Evolutionary conservation across 192 early-diverging fungal species (phyloP).

Genomic region (Coemansia sp.): DNA sequence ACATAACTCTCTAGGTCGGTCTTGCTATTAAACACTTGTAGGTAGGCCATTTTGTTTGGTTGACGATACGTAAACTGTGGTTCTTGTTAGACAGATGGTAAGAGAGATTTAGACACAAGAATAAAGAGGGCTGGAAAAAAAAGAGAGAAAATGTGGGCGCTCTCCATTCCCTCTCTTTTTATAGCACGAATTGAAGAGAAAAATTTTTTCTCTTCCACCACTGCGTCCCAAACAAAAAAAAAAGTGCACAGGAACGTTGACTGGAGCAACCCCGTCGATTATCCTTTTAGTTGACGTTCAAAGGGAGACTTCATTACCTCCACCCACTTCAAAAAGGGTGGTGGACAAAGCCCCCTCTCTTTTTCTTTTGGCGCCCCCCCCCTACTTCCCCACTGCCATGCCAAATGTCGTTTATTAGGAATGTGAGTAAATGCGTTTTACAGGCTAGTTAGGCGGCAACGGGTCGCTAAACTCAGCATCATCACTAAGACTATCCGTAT

Average conservation of each 20-base stretch:
- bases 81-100: background rate
- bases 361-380: too few relatives aligned
- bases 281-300: background rate
- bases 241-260: background rate
- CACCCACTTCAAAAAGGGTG: background rate
- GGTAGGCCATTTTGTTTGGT: background rate
- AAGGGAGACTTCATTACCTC: background rate
- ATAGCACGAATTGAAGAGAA: background rate
- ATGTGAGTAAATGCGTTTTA: background rate
- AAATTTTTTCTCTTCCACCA: too few relatives aligned
- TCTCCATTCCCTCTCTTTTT: background rate
- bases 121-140: background rate
- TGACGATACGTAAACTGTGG: background rate
- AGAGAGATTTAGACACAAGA: background rate
- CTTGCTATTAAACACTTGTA: background rate
- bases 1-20: background rate
- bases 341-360: too few relatives aligned
- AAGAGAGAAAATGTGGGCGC: background rate
- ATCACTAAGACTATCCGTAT: slow-evolving; percentile 6
- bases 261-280: background rate
- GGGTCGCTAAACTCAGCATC: slow-evolving; percentile 31
- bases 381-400: background rate
- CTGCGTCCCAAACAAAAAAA: background rate
- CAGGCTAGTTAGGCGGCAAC: background rate
- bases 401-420: background rate